phyloP scores from a whole-genome alignment of 2,329 filamentous ascomycete species.

The Lasiodiplodia citricola region DNA sequence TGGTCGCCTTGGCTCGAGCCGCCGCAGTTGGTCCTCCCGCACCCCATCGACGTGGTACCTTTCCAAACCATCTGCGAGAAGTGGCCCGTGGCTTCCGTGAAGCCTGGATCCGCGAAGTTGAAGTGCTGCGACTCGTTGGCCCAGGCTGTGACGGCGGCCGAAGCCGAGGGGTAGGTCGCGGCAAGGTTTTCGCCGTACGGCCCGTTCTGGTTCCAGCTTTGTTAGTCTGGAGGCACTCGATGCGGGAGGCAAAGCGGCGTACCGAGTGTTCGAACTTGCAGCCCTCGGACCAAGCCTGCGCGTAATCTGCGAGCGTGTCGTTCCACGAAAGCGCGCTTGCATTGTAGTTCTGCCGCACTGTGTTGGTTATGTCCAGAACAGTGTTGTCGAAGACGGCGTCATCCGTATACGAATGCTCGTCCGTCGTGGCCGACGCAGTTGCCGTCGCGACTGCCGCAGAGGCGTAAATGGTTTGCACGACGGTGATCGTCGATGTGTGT shows the following conservation, averaged over 20 bases:
- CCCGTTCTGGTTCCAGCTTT: slow-evolving; percentile 53
- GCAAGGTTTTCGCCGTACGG: slow-evolving; percentile 78
- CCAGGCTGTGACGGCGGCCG: slow-evolving; percentile 68
- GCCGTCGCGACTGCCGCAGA: neutral
- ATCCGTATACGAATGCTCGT: slow-evolving; percentile 46
- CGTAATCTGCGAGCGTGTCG: slow-evolving; percentile 62
- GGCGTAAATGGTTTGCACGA: neutral
- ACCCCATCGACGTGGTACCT: slow-evolving; percentile 34
- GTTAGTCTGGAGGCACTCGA: neutral
- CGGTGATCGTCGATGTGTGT: slow-evolving; percentile 7
- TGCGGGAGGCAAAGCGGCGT: slow-evolving; percentile 28
- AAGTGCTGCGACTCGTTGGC: slow-evolving; percentile 65
- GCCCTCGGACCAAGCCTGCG: slow-evolving; percentile 54
- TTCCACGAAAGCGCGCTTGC: slow-evolving; percentile 69
- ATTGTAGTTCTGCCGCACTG: slow-evolving; percentile 67
- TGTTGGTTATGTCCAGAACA: slow-evolving; percentile 70
- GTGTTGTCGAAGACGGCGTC: slow-evolving; percentile 51
- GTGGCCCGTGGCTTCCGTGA: slow-evolving; percentile 42
- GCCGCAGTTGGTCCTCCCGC: slow-evolving; percentile 31
- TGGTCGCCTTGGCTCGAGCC: slow-evolving; percentile 18
- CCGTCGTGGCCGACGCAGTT: slow-evolving; percentile 11
- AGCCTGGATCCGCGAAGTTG: slow-evolving; percentile 62
- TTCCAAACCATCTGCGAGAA: slow-evolving; percentile 41
- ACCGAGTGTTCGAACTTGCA: slow-evolving; percentile 61
- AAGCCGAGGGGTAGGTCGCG: slow-evolving; percentile 66